phyloP scores from a whole-genome alignment of 805 yeast genomes.

The Starmera pachycereana region DNA sequence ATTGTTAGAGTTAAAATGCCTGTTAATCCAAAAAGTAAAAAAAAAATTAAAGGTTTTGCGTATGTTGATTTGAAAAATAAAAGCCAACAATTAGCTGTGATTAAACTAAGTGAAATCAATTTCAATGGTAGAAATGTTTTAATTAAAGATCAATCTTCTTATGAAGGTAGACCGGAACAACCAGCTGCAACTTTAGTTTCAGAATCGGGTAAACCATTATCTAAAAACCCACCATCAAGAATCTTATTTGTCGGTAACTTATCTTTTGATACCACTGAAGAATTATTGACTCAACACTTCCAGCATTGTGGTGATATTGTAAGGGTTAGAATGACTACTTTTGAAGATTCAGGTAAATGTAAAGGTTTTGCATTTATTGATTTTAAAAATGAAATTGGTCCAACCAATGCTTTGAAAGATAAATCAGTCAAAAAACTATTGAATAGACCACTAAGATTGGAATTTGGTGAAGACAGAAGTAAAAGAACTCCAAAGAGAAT shows the following conservation, averaged over 20 bases:
- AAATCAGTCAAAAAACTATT: conserved; percentile 54
- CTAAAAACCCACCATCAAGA: conserved; percentile 81
- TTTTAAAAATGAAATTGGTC: conserved; percentile 69
- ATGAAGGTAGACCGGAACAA: conserved; percentile 69
- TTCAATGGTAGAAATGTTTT: conserved; percentile 80
- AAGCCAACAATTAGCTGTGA: conserved; percentile 50
- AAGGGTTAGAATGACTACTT: conserved; percentile 92
- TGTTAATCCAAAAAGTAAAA: conserved; percentile 39
- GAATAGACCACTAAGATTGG: conserved; percentile 73
- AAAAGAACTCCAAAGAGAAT: conserved; percentile 34
- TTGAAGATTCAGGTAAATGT: conserved; percentile 92
- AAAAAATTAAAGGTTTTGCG: conserved; percentile 73
- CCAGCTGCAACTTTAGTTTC: conserved; percentile 11
- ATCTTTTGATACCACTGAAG: conserved; percentile 85
- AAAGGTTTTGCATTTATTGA: conserved; percentile 94
- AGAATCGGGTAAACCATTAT: conserved; percentile 34
- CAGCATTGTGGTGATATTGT: conserved; percentile 85
- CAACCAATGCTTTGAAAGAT: conserved; percentile 74
- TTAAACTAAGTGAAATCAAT: conserved; percentile 58
- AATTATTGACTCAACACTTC: conserved; percentile 68
- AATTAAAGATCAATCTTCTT: conserved; percentile 72
- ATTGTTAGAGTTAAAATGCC: conserved; percentile 78
- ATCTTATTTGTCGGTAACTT: conserved; percentile 88
- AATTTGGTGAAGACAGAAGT: conserved; percentile 92
- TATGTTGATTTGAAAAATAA: conserved; percentile 68